phyloP scores from a whole-genome alignment of 257 asterid species.

The Solanum etuberosum region DNA sequence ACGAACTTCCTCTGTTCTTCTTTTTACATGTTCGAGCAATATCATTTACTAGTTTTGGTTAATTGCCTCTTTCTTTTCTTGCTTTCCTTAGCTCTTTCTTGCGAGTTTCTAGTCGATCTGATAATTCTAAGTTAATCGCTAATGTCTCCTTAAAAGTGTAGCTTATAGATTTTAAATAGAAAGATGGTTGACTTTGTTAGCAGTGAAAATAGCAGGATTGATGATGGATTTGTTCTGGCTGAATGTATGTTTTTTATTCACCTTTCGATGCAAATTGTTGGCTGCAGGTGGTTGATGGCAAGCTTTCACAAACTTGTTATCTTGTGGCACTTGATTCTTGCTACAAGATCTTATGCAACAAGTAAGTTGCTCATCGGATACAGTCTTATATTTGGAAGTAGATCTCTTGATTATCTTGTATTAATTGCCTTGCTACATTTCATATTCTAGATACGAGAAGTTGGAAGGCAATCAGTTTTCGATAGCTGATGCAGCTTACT shows the following conservation, averaged over 20 bases:
- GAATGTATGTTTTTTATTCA: not conserved
- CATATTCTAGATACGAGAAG: slow-evolving; percentile 53
- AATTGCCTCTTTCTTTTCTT: not conserved
- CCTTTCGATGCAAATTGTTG: not conserved
- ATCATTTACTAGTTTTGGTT: not conserved
- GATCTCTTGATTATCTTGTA: not conserved
- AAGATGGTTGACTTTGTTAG: not conserved
- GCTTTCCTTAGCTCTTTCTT: not conserved
- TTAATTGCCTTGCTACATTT: not conserved
- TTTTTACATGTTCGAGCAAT: not conserved
- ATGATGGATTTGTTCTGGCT: not conserved
- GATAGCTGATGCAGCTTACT: slow-evolving; percentile 67
- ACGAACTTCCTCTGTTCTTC: not conserved
- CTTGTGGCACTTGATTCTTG: slow-evolving; percentile 97
- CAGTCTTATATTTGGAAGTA: not conserved
- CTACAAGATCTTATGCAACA: slow-evolving; percentile 62
- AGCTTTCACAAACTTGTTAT: slow-evolving; percentile 98
- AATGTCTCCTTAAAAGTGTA: not conserved
- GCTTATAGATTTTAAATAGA: not conserved
- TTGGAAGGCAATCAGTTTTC: slow-evolving; percentile 79
- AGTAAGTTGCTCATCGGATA: slow-evolving; percentile 29
- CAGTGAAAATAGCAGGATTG: not conserved
- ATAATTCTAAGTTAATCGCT: not conserved
- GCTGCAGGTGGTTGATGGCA: slow-evolving; percentile 92
- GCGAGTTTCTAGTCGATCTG: not conserved